Evolutionary conservation across 495 filamentous ascomycete genomes (phyloP), one percentile per base, ranked within the genome.

Genomic region (Penicillium turbatum): DNA sequence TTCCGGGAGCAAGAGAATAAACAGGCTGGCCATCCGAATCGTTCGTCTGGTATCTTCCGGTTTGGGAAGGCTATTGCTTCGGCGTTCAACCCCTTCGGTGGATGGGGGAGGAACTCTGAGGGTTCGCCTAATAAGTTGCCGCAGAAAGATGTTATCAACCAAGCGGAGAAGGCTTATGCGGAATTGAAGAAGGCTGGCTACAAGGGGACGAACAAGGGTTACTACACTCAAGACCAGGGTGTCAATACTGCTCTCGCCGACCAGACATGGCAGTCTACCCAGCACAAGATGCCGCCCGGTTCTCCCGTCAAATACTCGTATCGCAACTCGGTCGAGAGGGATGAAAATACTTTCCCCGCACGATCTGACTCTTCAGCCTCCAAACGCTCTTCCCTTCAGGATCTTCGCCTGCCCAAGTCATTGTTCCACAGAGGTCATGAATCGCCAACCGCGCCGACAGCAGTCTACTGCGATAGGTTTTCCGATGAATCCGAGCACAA

Each of bases 121-220:
- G 61, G 63, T 44, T 55, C 39, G 19, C 37, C 38, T 15, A 59
- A 41, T 40, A 69, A 67, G 39, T 45, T 57, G 45, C 50, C 57
- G 5, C 63, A 76, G 32, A 66, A 75, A 31, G 69, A 74, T 53
- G 59, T 71, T 29, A 71, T 80, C 19, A 68, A 60, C 13, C 79
- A 74, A 56, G 82, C 79, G 1, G 78, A 82, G 60, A 64, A 66
- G 51, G 75, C 79, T 0, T 88, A 88, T 63, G 76, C 78, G 6
- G 76, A 84, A 60, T 62, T 86, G 52, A 87, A 88, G 68, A 72
- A 74, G 51, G 67, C 69, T 10, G 83, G 84, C 0, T 82, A 81
- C 47, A 70, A 79, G 54, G 75, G 74, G 11, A 76, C 77, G 5
- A 57, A 64, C 6, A 75, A 74, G 52, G 71, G 72, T 11, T 62